phyloP scores from a whole-genome alignment of 2,329 filamentous ascomycete species.

The Phialemoniopsis sp. region DNA sequence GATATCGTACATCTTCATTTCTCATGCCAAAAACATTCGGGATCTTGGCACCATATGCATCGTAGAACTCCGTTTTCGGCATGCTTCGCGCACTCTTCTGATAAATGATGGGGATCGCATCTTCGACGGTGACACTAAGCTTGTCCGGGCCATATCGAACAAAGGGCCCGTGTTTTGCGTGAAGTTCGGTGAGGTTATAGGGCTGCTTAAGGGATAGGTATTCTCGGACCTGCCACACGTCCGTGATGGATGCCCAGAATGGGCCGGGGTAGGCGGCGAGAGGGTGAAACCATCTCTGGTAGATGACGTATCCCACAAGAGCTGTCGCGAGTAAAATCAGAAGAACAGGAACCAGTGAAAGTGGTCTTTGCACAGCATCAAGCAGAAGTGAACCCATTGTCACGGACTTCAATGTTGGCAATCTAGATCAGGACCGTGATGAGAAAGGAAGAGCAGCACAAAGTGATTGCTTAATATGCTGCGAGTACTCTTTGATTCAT shows the following conservation, averaged over 20 bases:
- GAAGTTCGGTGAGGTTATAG: conserved; percentile 16
- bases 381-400: too few species aligned
- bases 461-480: too few species aligned
- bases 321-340: too few species aligned
- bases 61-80: conserved; percentile 27
- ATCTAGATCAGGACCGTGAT: too few species aligned
- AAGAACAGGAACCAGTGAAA: too few species aligned
- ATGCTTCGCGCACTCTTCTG: conserved; percentile 18
- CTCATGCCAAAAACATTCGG: conserved; percentile 27
- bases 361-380: too few species aligned
- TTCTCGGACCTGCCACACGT: too few species aligned
- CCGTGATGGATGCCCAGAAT: conserved; percentile 22
- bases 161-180: conserved; percentile 17
- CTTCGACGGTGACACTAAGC: conserved; percentile 19
- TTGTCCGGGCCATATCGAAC: conserved; percentile 24
- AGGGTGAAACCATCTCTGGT: conserved; percentile 19
- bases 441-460: too few species aligned
- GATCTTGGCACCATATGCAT: conserved; percentile 21
- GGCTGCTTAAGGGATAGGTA: conserved; percentile 17
- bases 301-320: too few species aligned
- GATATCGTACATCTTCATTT: conserved; percentile 15
- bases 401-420: too few species aligned
- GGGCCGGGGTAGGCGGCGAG: conserved; percentile 22
- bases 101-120: conserved; percentile 19
- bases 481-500: too few species aligned